Percentiles rank a stretch among this genome's conserved stretches.
Conservation (phyloP, 192 early-diverging fungal genomes). For the Phlyctochytrium bullatum region DNA sequence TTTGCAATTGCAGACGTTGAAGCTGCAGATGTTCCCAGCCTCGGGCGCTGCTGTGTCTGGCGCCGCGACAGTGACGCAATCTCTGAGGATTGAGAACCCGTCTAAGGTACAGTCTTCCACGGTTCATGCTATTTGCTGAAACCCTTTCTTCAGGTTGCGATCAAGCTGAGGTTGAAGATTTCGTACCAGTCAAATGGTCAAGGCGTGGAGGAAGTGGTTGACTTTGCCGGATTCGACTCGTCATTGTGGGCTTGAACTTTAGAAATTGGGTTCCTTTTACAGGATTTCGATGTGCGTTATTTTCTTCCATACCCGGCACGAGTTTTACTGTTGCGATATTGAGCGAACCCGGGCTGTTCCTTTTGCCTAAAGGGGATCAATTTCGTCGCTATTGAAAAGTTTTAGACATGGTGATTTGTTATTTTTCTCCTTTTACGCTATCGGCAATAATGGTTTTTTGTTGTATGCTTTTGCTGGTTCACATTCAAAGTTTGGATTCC, state of each 20-base stretch:
- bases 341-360: too few species aligned
- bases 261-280: too few species aligned
- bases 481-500: too few species aligned
- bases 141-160: constrained; percentile 17
- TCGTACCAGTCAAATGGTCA: constrained; percentile 23
- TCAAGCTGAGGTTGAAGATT: constrained; percentile 49
- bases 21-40: constrained; percentile 81
- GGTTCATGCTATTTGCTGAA: background rate
- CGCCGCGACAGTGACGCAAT: constrained; percentile 68
- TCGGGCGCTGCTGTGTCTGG: constrained; percentile 62
- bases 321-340: too few species aligned
- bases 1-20: constrained; percentile 53
- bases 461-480: too few species aligned
- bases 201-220: constrained; percentile 49
- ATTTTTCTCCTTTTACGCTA: too few species aligned
- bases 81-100: constrained; percentile 86
- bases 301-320: too few species aligned
- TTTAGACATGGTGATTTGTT: too few species aligned
- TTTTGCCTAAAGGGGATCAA: too few species aligned
- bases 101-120: constrained; percentile 33
- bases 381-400: too few species aligned
- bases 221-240: constrained; percentile 45
- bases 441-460: too few species aligned
- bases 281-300: too few species aligned
- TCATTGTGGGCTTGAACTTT: constrained; percentile 42